These are phyloP conservation scores for Saturnispora besseyi DNA, from an alignment of 805 yeast genomes.

Conservation along the genomic window DNA sequence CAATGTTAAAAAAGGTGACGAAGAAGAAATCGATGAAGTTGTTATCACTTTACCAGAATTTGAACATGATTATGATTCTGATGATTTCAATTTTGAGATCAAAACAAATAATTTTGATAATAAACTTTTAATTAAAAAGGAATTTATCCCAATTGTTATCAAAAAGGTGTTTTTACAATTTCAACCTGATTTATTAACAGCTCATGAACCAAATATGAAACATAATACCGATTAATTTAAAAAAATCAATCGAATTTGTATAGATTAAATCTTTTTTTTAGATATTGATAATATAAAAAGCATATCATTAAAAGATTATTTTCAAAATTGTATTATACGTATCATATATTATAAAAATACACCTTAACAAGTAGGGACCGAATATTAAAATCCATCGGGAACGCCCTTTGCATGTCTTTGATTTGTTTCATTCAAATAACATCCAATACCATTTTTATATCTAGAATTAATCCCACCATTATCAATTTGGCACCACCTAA, in stretches of 20 bases:
- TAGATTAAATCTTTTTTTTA: background rate
- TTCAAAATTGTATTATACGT: background rate
- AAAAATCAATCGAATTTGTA: background rate
- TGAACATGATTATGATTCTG: slow-evolving; percentile 68
- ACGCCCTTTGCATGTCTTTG: slow-evolving; percentile 71
- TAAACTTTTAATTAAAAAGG: slow-evolving; percentile 32
- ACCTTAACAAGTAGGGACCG: too few relatives aligned
- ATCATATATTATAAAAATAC: too few relatives aligned
- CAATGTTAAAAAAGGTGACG: slow-evolving; percentile 28
- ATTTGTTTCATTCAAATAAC: slow-evolving; percentile 34
- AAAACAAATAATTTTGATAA: slow-evolving; percentile 32
- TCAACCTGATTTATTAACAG: slow-evolving; percentile 51
- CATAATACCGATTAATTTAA: slow-evolving; percentile 33
- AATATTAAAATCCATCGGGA: slow-evolving; percentile 64
- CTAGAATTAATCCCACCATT: slow-evolving; percentile 34
- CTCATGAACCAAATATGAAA: slow-evolving; percentile 57
- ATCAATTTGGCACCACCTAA: slow-evolving; percentile 43
- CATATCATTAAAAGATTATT: background rate
- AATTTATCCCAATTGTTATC: slow-evolving; percentile 44
- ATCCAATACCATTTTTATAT: slow-evolving; percentile 29
- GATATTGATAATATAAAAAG: background rate
- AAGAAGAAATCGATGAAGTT: slow-evolving; percentile 31
- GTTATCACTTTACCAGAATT: slow-evolving; percentile 53
- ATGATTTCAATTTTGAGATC: slow-evolving; percentile 47
- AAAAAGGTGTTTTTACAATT: slow-evolving; percentile 40